Percentiles rank a stretch among this genome's conserved stretches.
Conservation (phyloP, 768 basidiomycete genomes). For the Lentinula detonsa region DNA sequence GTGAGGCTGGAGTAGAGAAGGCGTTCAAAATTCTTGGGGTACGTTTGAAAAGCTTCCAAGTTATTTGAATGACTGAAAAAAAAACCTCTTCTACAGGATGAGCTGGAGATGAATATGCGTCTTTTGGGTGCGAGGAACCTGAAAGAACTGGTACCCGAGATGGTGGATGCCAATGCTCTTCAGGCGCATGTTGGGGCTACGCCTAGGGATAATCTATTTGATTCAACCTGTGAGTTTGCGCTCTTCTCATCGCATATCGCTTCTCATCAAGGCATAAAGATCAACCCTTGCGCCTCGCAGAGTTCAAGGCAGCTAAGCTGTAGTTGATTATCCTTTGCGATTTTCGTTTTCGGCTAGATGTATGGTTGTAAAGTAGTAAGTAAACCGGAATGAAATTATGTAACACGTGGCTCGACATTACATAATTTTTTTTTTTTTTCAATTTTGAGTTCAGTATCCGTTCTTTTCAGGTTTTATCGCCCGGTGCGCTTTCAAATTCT, state of each 20-base stretch:
- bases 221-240: slow-evolving; percentile 66
- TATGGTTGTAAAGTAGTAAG: too few relatives aligned
- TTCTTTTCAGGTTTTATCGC: background rate
- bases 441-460: too few relatives aligned
- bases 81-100: slow-evolving; percentile 53
- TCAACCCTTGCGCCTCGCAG: background rate
- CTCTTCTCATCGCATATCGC: background rate
- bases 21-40: slow-evolving; percentile 77
- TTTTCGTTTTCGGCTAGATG: background rate
- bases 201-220: slow-evolving; percentile 68
- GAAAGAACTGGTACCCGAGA: slow-evolving; percentile 73
- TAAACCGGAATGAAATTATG: too few relatives aligned
- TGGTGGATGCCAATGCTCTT: slow-evolving; percentile 83
- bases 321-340: background rate
- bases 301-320: slow-evolving; percentile 1
- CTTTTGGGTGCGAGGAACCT: slow-evolving; percentile 80
- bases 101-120: slow-evolving; percentile 99
- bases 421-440: too few relatives aligned
- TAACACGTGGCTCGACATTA: too few relatives aligned
- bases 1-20: slow-evolving; percentile 78
- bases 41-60: slow-evolving; percentile 15
- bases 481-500: background rate
- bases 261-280: background rate
- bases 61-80: background rate
- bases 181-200: slow-evolving; percentile 58